Evolutionary conservation across 2,329 filamentous ascomycete genomes (phyloP).

Genomic region (Incumbomyces lentus): DNA sequence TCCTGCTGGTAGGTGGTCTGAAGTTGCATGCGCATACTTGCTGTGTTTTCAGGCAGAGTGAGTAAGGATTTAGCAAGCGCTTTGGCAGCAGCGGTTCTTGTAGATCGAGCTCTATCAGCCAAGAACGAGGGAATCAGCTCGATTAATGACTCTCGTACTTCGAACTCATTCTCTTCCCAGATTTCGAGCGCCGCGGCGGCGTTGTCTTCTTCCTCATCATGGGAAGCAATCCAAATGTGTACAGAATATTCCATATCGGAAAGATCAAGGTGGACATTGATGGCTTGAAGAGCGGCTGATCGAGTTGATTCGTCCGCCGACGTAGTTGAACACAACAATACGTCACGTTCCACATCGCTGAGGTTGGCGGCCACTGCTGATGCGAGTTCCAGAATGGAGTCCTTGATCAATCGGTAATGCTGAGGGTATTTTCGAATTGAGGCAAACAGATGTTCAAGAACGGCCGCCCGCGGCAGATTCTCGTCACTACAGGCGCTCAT

Average conservation of each 20-base stretch:
- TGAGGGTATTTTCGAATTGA: slow-evolving; percentile 84
- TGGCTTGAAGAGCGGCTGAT: slow-evolving; percentile 75
- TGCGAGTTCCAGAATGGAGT: slow-evolving; percentile 78
- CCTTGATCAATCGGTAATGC: slow-evolving; percentile 90
- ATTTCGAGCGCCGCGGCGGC: slow-evolving; percentile 72
- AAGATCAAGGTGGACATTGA: slow-evolving; percentile 85
- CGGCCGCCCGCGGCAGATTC: slow-evolving; percentile 63
- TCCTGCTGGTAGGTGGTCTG: slow-evolving; percentile 64
- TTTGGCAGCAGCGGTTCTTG: slow-evolving; percentile 73
- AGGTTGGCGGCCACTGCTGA: slow-evolving; percentile 79
- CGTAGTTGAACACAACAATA: slow-evolving; percentile 68
- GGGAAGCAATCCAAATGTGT: slow-evolving; percentile 85
- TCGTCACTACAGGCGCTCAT: slow-evolving; percentile 67
- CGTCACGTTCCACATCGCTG: slow-evolving; percentile 56
- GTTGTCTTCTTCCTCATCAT: slow-evolving; percentile 86
- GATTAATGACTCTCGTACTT: slow-evolving; percentile 56
- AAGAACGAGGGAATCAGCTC: slow-evolving; percentile 66
- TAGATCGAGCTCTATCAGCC: slow-evolving; percentile 65
- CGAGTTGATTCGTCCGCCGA: slow-evolving; percentile 71
- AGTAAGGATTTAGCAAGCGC: slow-evolving; percentile 66
- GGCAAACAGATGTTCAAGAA: slow-evolving; percentile 60
- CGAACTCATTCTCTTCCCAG: slow-evolving; percentile 86
- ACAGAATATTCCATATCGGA: slow-evolving; percentile 76
- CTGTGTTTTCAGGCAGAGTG: slow-evolving; percentile 49
- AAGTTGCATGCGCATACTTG: slow-evolving; percentile 53